Evolutionary conservation across 495 filamentous ascomycete species (phyloP), one percentile per base, ranked within the genome.

Genomic region (Thozetella sp.): DNA sequence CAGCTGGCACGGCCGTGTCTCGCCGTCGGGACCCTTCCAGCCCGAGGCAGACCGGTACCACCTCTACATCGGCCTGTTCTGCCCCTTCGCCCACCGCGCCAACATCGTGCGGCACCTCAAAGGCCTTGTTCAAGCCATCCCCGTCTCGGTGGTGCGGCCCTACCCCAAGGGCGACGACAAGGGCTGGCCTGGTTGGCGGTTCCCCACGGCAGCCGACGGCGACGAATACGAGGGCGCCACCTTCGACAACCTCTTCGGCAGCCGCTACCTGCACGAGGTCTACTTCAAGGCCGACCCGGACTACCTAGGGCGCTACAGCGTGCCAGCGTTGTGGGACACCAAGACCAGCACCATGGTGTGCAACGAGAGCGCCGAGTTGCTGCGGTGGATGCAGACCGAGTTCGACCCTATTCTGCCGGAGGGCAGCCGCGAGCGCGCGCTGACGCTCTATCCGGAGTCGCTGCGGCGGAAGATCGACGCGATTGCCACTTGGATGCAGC

Each of bases 341-440:
- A 86, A 89, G 73, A 73, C 75, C 51, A 77, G 85, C 61, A 86
- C 83, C 22, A 91, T 94, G 63, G 90, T 93, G 53, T 92, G 81
- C 75, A 94, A 95, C 65, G 91, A 94, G 78, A 90, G 87, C 63
- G 85, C 83, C 67, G 91, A 94, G 79, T 90, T 95, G 62, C 90
- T 93, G 50, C 75, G 88, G 48, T 88, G 90, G 80, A 71, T 91
- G 6, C 87, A 86, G 57, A 73, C 73, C 6, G 85, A 57, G 60
- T 97, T 97, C 70, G 86, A 97, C 70, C 82, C 87, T 58, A 69
- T 92, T 20, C 72, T 96, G 2, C 80, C 84, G 0, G 75, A 81
- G 65, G 86, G 63, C 84, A 84, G 73, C 30, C 13, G 3, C 3
- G 80, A 82, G 53, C 77, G 81, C 6, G 56, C 25, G 1, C 55